phyloP scores from a whole-genome alignment of 1,284 basidiomycete genomes.

The Apiotrichum mycotoxinovorans region DNA sequence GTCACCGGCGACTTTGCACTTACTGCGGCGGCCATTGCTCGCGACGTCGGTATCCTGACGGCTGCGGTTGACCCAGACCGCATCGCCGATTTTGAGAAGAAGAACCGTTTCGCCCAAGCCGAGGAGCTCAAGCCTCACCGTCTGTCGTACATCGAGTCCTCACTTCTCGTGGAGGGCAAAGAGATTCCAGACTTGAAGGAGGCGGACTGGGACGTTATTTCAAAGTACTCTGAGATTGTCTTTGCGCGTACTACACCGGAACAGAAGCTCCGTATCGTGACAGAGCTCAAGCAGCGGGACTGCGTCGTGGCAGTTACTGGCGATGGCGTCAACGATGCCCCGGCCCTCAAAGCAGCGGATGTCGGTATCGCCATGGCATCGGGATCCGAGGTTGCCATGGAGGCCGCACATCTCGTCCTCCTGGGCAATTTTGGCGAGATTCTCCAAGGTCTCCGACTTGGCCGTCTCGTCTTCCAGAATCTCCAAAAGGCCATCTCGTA shows the following conservation, averaged over 20 bases:
- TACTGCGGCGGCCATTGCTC: constrained; percentile 57
- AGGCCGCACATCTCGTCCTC: constrained; percentile 48
- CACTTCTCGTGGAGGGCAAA: constrained; percentile 57
- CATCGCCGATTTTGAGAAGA: constrained; percentile 20
- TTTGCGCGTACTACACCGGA: constrained; percentile 70
- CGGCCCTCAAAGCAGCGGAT: constrained; percentile 55
- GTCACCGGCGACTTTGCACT: constrained; percentile 62
- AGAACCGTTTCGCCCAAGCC: constrained; percentile 26
- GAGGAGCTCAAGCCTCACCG: constrained; percentile 3
- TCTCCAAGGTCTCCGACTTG: constrained; percentile 54
- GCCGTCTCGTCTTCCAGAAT: constrained; percentile 66
- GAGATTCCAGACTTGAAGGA: constrained; percentile 55
- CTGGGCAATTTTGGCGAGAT: constrained; percentile 49
- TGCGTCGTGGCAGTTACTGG: constrained; percentile 59
- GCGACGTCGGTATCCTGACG: constrained; percentile 60
- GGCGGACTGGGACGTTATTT: constrained; percentile 55
- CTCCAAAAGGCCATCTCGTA: constrained; percentile 55
- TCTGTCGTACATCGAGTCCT: constrained; percentile 12
- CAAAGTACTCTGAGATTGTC: constrained; percentile 63
- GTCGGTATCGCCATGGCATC: constrained; percentile 54
- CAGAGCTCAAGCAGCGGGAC: constrained; percentile 57
- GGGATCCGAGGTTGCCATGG: constrained; percentile 51
- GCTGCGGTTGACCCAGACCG: constrained; percentile 49
- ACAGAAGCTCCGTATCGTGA: constrained; percentile 67
- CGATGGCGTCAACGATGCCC: constrained; percentile 70